These are phyloP conservation scores for Coniosporium tulheliwenetii DNA, from an alignment of 2,329 filamentous ascomycete genomes.

Conservation along the genomic window DNA sequence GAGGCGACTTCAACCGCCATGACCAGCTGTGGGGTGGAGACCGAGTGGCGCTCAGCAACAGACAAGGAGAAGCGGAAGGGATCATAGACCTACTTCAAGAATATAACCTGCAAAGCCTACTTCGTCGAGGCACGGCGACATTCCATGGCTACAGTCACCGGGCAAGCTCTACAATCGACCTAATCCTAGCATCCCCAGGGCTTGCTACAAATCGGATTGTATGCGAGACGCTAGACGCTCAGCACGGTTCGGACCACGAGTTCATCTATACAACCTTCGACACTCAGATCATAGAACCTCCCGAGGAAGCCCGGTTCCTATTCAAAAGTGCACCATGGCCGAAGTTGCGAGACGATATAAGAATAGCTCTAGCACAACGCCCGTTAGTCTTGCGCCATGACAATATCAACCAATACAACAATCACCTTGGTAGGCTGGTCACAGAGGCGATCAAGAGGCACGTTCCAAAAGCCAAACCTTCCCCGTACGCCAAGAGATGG, in stretches of 20 bases:
- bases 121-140: slow-evolving; percentile 13
- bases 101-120: slow-evolving; percentile 16
- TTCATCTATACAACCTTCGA: background rate
- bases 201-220: background rate
- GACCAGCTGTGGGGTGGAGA: slow-evolving; percentile 15
- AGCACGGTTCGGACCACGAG: background rate
- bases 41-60: slow-evolving; percentile 12
- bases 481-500: slow-evolving; percentile 14
- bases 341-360: background rate
- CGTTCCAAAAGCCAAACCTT: slow-evolving; percentile 11
- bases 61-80: slow-evolving; percentile 19
- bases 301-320: background rate
- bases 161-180: background rate
- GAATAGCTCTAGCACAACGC: background rate
- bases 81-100: slow-evolving; percentile 22
- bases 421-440: too few relatives aligned
- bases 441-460: slow-evolving; percentile 6
- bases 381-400: too few relatives aligned
- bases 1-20: slow-evolving; percentile 3
- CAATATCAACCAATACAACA: too few relatives aligned
- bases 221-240: background rate
- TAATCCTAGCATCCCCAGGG: background rate
- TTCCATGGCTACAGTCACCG: background rate
- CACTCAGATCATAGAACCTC: background rate
- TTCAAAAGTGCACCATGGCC: background rate